Base-by-base conservation (phyloP, 495 filamentous ascomycete species). In the Niebla homalea region DNA sequence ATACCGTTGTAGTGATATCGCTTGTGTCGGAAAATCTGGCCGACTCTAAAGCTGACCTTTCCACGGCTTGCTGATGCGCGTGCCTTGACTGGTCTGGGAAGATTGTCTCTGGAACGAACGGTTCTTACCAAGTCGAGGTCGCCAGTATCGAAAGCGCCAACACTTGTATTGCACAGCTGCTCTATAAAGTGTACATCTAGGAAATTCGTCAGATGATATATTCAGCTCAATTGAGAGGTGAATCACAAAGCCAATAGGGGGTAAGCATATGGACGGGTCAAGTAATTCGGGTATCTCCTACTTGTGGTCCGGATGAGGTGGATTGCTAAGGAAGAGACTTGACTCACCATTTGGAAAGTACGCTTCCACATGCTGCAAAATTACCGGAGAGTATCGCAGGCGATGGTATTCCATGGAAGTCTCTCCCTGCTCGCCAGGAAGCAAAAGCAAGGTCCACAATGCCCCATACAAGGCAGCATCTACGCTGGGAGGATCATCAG, bases 11-110 rank as follows among this genome's bases (percentile, higher is more conserved):
- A 95, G 20, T 72, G 64, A 64, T 94, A 96, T 43, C 86, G 76
- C 57, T 72, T 80, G 61, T 97, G 92, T 46, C 70, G 72, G 60
- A 97, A 92, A 2, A 93, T 76, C 55, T 92, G 83, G 4, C 92
- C 92, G 41, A 98, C 77, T 49, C 71, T 76, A 66, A 83, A 90
- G 48, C 62, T 70, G n/a, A 87, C 78, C 20, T 64, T 64, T 18
- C 48, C 56, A 46, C 58, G 56, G 37, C 43, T 57, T 35, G 70
- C 54, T 59, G 65, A 37, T 50, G 58, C 46, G 54, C 75, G 64
- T 12, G 60, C 58, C 48, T 68, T 76, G 40, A 79, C 61, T 36
- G 70, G 69, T 45, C 79, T 85, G 2, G 70, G 69, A 29, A 75
- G 74, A 16, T 67, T 64, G 64, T 90, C 86, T 44, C 73, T 70